Evolutionary conservation across 768 basidiomycete genomes (phyloP).

Genomic region (Boletales sp.): DNA sequence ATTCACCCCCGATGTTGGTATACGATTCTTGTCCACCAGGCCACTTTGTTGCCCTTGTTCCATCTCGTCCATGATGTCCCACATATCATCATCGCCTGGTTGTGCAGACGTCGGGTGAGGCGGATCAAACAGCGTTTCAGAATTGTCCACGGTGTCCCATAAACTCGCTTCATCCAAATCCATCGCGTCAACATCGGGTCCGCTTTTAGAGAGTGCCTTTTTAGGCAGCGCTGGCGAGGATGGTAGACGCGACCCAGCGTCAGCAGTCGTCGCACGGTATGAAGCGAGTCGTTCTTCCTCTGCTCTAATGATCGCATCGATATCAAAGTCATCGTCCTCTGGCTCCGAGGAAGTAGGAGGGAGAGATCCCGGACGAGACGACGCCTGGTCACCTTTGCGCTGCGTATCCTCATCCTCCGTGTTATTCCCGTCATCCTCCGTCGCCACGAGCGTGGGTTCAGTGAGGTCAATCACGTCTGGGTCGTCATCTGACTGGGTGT

Average conservation of each 20-base stretch:
- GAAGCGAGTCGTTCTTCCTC: constrained; percentile 36
- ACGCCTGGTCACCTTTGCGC: constrained; percentile 23
- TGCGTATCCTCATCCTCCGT: constrained; percentile 7
- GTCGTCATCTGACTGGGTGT: constrained; percentile 20
- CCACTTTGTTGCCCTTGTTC: constrained; percentile 30
- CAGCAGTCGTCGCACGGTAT: constrained; percentile 13
- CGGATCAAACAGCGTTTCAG: neutral
- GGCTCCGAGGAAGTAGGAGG: constrained; percentile 39
- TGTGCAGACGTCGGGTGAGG: constrained; percentile 3
- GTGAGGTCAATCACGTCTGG: constrained; percentile 31
- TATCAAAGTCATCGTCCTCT: constrained; percentile 48
- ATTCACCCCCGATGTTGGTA: constrained; percentile 25
- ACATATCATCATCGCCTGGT: constrained; percentile 60
- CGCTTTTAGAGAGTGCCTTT: constrained; percentile 6
- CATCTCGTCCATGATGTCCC: constrained; percentile 62
- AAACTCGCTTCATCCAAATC: constrained; percentile 39
- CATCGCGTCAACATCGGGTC: constrained; percentile 11
- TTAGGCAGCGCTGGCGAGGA: constrained; percentile 3
- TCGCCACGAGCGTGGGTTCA: constrained; percentile 23
- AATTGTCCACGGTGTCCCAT: constrained; percentile 29
- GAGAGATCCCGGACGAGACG: constrained; percentile 39
- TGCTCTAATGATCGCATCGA: constrained; percentile 48
- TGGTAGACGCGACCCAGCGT: neutral
- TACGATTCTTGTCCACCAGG: constrained; percentile 2
- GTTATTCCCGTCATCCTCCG: constrained; percentile 20